These are phyloP conservation scores for Picea abies DNA, from an alignment of 83 land plant species.

Conservation along the genomic window DNA sequence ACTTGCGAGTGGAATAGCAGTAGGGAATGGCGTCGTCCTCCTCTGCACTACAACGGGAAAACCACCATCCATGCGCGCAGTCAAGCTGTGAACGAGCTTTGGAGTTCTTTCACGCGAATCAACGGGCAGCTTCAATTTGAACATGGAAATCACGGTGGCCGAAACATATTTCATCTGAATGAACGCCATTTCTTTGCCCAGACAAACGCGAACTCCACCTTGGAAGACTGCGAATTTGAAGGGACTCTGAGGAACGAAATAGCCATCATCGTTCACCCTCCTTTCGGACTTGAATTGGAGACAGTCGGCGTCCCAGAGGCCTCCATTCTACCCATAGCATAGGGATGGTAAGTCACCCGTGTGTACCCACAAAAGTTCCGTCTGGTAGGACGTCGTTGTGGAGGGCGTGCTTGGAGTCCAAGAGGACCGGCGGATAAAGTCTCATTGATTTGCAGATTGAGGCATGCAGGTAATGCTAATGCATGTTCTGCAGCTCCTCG, in stretches of 20 bases:
- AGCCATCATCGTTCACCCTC: slow-evolving; percentile 34
- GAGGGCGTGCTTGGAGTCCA: slow-evolving; percentile 36
- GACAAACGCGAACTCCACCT: slow-evolving; percentile 49
- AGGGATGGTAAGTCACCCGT: slow-evolving; percentile 42
- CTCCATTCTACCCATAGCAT: slow-evolving; percentile 61
- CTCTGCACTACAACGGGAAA: slow-evolving; percentile 1
- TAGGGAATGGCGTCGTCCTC: too few relatives aligned
- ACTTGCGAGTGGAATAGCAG: too few relatives aligned
- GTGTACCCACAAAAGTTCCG: slow-evolving; percentile 36
- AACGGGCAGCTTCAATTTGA: neutral
- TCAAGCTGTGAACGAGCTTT: neutral
- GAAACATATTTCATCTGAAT: slow-evolving; percentile 38
- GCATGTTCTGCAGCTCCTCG: slow-evolving; percentile 16
- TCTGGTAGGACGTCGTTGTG: slow-evolving; percentile 53
- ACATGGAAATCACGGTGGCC: neutral
- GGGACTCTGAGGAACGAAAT: slow-evolving; percentile 23
- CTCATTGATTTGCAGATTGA: slow-evolving; percentile 54
- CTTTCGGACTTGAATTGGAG: slow-evolving; percentile 49
- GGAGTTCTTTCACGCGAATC: neutral
- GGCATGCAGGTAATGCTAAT: slow-evolving; percentile 33
- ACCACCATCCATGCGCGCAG: neutral
- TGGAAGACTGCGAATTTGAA: slow-evolving; percentile 57
- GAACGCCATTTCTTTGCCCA: slow-evolving; percentile 66
- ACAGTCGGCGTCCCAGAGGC: slow-evolving; percentile 52
- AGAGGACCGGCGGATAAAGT: slow-evolving; percentile 52